Evolutionary conservation across 768 basidiomycete genomes (phyloP).

Genomic region (Tricholoma furcatifolium): DNA sequence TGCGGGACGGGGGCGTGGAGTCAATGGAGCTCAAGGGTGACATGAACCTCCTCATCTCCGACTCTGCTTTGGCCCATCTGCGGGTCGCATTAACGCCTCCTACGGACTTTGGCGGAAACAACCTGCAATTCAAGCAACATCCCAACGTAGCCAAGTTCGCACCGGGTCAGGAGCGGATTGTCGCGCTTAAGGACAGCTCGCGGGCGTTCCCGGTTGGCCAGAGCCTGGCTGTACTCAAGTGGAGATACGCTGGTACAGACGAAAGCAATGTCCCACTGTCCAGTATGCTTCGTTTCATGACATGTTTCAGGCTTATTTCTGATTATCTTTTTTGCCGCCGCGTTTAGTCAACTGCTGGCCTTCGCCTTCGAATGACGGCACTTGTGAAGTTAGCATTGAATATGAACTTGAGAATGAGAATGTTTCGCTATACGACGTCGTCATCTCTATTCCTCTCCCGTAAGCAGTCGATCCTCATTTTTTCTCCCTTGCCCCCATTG

Average conservation of each 20-base stretch:
- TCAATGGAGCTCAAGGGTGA: constrained; percentile 93
- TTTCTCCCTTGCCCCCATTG: background rate
- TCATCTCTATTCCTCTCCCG: constrained; percentile 93
- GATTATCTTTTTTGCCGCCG: constrained; percentile 1
- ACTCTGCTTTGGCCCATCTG: constrained; percentile 69
- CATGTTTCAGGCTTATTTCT: background rate
- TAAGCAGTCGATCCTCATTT: constrained; percentile 37
- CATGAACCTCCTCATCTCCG: constrained; percentile 87
- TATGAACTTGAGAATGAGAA: constrained; percentile 91
- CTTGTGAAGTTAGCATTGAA: constrained; percentile 93
- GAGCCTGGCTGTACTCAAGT: constrained; percentile 84
- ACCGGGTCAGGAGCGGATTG: constrained; percentile 56
- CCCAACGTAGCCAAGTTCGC: constrained; percentile 90
- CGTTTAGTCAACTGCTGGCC: constrained; percentile 94
- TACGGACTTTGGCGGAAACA: constrained; percentile 57
- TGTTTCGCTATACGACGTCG: constrained; percentile 78
- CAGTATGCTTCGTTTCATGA: constrained; percentile 50
- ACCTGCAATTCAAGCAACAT: constrained; percentile 94
- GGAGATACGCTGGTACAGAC: constrained; percentile 89
- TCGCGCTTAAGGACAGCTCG: constrained; percentile 83
- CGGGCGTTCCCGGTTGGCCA: constrained; percentile 87
- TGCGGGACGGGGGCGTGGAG: constrained; percentile 89
- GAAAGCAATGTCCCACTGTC: constrained; percentile 90
- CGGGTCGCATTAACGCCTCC: constrained; percentile 62
- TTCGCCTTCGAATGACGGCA: constrained; percentile 87